phyloP scores from a whole-genome alignment of 139 green algal genomes.

The Picochlorum costavermella region DNA sequence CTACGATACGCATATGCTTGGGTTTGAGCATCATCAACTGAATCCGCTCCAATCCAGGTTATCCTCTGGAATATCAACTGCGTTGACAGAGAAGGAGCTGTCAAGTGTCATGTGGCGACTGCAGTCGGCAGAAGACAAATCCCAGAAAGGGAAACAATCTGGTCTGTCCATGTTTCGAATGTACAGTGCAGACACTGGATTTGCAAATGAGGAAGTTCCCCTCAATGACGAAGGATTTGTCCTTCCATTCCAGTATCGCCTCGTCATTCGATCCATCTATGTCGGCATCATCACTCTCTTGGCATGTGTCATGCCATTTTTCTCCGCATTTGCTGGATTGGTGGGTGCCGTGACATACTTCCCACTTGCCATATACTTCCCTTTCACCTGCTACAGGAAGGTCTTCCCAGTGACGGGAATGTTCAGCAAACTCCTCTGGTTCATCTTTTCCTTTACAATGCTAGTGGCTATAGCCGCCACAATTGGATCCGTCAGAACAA shows the following conservation, averaged over 20 bases:
- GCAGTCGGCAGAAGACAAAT: background rate
- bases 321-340: constrained; percentile 15
- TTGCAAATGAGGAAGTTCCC: constrained; percentile 17
- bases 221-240: constrained; percentile 9
- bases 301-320: constrained; percentile 29
- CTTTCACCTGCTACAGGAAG: constrained; percentile 5
- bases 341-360: constrained; percentile 25
- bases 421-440: background rate
- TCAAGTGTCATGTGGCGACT: background rate
- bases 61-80: background rate
- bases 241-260: background rate
- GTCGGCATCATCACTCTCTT: constrained; percentile 22
- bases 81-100: background rate
- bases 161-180: background rate
- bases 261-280: constrained; percentile 5
- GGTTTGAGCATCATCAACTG: background rate
- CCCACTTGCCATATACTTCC: constrained; percentile 28
- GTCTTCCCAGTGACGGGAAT: background rate
- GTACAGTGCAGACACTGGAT: constrained; percentile 16
- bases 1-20: background rate
- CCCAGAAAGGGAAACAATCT: background rate
- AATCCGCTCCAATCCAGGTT: background rate
- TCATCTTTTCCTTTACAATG: background rate
- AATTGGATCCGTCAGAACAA: background rate
- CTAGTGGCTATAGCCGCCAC: background rate